A percentile compares a stretch with the other conserved stretches of the same genome.
Conservation (phyloP, 75 land plant species). For the Azolla pinnata region DNA sequence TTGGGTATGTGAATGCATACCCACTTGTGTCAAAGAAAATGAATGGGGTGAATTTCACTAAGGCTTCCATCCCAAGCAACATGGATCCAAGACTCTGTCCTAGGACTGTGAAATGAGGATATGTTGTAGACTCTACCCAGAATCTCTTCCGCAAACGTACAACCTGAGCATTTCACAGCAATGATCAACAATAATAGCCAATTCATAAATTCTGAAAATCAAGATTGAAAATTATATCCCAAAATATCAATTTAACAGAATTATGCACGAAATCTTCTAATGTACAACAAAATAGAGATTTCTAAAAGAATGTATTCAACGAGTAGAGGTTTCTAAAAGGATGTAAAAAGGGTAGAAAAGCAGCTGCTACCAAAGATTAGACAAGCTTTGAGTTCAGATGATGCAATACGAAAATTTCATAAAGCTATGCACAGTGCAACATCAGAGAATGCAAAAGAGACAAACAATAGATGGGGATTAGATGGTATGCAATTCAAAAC, state of each 20-base stretch:
- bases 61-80: conserved; percentile 85
- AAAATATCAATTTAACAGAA: too few relatives aligned
- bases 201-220: not conserved
- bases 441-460: too few relatives aligned
- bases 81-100: conserved; percentile 96
- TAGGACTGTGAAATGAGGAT: conserved; percentile 84
- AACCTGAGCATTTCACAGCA: conserved; percentile 36
- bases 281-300: not conserved
- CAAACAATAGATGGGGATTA: too few relatives aligned
- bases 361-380: too few relatives aligned
- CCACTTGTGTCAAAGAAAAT: conserved; percentile 89
- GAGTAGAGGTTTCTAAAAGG: too few relatives aligned
- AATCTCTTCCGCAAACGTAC: conserved; percentile 65
- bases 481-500: too few relatives aligned
- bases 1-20: conserved; percentile 93
- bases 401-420: too few relatives aligned
- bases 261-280: too few relatives aligned
- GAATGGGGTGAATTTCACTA: conserved; percentile 60
- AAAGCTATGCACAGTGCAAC: too few relatives aligned
- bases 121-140: conserved; percentile 83
- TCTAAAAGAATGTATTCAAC: too few relatives aligned
- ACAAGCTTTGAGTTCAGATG: too few relatives aligned
- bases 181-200: not conserved
- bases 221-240: not conserved
- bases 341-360: too few relatives aligned